These are phyloP conservation scores for Cladorrhinum sp. DNA, from an alignment of 2,329 filamentous ascomycete genomes.

Conservation along the genomic window DNA sequence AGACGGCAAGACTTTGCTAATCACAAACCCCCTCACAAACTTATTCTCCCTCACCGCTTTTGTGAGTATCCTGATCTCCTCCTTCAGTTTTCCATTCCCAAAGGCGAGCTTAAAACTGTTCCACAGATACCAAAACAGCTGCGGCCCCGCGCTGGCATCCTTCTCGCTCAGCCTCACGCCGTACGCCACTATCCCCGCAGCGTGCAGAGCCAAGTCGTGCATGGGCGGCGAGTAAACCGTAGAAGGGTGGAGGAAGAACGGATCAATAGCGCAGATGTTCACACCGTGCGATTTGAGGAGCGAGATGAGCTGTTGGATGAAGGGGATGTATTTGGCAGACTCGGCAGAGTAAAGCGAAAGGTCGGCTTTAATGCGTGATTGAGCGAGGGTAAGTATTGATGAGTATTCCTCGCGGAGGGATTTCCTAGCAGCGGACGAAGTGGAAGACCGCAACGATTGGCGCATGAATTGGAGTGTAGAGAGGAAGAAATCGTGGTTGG, in stretches of 20 bases:
- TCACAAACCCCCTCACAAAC: conserved; percentile 45
- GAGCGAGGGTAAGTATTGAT: conserved; percentile 43
- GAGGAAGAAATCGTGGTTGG: conserved; percentile 49
- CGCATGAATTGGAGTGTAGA: conserved; percentile 51
- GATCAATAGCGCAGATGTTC: conserved; percentile 52
- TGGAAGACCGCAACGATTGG: conserved; percentile 41
- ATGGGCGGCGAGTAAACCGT: conserved; percentile 53
- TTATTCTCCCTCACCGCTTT: conserved; percentile 45
- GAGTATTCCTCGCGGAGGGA: conserved; percentile 40
- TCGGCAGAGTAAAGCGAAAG: conserved; percentile 39
- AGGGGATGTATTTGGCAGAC: conserved; percentile 42
- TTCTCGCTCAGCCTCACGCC: conserved; percentile 53
- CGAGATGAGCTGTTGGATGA: conserved; percentile 50
- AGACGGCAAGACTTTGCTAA: conserved; percentile 50
- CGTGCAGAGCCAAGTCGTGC: conserved; percentile 55
- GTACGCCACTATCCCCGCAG: conserved; percentile 54
- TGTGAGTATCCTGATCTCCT: conserved; percentile 45
- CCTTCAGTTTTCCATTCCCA: conserved; percentile 45
- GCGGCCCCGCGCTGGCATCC: conserved; percentile 44
- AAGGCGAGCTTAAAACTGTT: conserved; percentile 57
- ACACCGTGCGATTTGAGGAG: conserved; percentile 53
- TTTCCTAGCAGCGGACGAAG: conserved; percentile 34
- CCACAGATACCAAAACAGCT: conserved; percentile 56
- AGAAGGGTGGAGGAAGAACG: conserved; percentile 56
- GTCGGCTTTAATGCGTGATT: conserved; percentile 54